These are phyloP conservation scores for Cronartium quercuum DNA, from an alignment of 1,284 basidiomycete species.

Conservation along the genomic window DNA sequence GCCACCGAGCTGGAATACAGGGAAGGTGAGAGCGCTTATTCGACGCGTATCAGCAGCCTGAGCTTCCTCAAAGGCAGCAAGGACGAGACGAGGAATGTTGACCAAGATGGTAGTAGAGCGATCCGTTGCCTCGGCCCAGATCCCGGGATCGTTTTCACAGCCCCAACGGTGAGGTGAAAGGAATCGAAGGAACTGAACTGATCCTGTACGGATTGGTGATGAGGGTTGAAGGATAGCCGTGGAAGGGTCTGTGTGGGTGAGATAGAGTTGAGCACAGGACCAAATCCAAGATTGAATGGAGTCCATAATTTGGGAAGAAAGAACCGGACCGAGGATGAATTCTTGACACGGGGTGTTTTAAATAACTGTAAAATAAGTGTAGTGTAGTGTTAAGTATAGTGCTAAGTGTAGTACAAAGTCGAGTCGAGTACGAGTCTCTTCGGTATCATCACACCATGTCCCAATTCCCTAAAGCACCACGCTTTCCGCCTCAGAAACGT, in stretches of 20 bases:
- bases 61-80: slow-evolving; percentile 9
- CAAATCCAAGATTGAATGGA: slow-evolving; percentile 26
- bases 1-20: slow-evolving; percentile 16
- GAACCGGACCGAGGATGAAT: too few species aligned
- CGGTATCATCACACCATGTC: slow-evolving; percentile 4
- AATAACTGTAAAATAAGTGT: too few species aligned
- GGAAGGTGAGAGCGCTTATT: slow-evolving; percentile 8
- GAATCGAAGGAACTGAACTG: slow-evolving; percentile 26
- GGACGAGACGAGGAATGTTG: slow-evolving; percentile 2
- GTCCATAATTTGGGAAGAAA: slow-evolving; percentile 2
- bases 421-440: too few species aligned
- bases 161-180: slow-evolving; percentile 13
- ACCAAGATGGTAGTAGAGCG: slow-evolving; percentile 2
- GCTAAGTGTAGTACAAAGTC: too few species aligned
- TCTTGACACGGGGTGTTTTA: too few species aligned
- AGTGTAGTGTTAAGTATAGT: too few species aligned
- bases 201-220: slow-evolving; percentile 1
- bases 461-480: slow-evolving; percentile 16
- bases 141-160: background rate
- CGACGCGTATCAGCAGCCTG: slow-evolving; percentile 14
- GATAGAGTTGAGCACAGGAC: background rate
- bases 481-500: slow-evolving; percentile 32
- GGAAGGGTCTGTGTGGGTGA: background rate
- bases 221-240: background rate
- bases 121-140: slow-evolving; percentile 28